Conservation (phyloP, 2,329 filamentous ascomycete genomes). For the Thermothelomyces thermophilus region DNA sequence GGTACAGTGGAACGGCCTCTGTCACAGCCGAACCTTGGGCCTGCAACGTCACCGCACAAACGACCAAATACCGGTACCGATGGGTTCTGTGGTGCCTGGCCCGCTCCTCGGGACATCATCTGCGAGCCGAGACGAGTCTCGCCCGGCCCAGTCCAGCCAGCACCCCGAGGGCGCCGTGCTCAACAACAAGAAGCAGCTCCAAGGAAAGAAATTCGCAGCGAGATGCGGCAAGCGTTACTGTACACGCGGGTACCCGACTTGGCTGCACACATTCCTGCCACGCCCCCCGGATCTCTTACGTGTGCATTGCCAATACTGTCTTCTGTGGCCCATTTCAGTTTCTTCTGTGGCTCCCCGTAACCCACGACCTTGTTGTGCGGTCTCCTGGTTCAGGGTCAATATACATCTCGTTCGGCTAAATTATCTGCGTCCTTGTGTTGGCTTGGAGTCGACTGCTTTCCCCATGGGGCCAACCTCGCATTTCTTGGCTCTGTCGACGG, state of each 20-base stretch:
- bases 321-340: constrained; percentile 10
- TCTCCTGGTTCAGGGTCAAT: constrained; percentile 22
- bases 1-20: neutral
- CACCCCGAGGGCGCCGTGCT: neutral
- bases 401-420: constrained; percentile 25
- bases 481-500: constrained; percentile 15
- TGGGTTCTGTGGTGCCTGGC: constrained; percentile 11
- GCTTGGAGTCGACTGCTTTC: constrained; percentile 15
- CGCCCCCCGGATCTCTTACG: constrained; percentile 7
- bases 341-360: constrained; percentile 8
- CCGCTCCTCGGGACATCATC: constrained; percentile 18
- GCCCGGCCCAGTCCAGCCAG: neutral
- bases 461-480: constrained; percentile 11
- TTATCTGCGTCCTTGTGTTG: constrained; percentile 20
- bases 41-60: constrained; percentile 12
- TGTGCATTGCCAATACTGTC: neutral
- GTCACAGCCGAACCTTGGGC: constrained; percentile 9
- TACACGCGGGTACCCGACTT: constrained; percentile 13
- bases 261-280: constrained; percentile 7
- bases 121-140: constrained; percentile 17
- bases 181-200: neutral
- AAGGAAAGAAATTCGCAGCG: neutral
- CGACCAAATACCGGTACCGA: constrained; percentile 14
- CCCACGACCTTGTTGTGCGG: constrained; percentile 24
- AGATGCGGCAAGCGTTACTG: constrained; percentile 12